Evolutionary conservation across 225 moss, liverwort and hornwort species (phyloP).

Genomic region (Bryoerythrophyllum caledonicum): DNA sequence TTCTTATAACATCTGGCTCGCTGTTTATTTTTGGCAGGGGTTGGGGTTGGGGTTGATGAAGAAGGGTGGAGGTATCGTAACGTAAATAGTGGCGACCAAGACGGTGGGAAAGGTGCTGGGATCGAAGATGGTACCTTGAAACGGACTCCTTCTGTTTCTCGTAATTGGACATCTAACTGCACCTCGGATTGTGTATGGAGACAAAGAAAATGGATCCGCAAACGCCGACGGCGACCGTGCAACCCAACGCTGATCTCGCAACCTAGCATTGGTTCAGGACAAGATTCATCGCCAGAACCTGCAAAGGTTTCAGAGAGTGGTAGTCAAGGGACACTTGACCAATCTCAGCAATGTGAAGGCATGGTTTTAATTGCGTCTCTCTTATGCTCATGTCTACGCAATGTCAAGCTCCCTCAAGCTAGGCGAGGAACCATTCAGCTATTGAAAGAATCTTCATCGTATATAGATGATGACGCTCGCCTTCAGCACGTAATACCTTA

Average conservation of each 20-base stretch:
- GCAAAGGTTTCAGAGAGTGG: conserved; percentile 28
- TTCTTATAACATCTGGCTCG: conserved; percentile 10
- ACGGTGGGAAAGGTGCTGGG: conserved; percentile 34
- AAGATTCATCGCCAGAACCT: conserved; percentile 28
- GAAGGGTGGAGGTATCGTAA: conserved; percentile 66
- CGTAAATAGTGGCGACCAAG: conserved; percentile 38
- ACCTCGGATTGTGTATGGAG: conserved; percentile 49
- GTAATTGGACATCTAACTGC: conserved; percentile 48
- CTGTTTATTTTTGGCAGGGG: conserved; percentile 33
- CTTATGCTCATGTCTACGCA: conserved; percentile 90
- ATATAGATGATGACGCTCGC: conserved; percentile 90
- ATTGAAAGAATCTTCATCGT: conserved; percentile 81
- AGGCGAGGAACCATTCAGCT: conserved; percentile 91
- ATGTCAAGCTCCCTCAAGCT: conserved; percentile 93
- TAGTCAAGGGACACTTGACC: conserved; percentile 30
- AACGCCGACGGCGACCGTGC: conserved; percentile 59
- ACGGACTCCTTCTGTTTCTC: conserved; percentile 25
- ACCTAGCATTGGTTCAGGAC: conserved; percentile 32
- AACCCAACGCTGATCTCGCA: conserved; percentile 43
- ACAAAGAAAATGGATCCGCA: conserved; percentile 62
- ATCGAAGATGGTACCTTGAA: conserved; percentile 32
- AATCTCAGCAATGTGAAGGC: conserved; percentile 77
- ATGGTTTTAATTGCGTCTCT: conserved; percentile 95
- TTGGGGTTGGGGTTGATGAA: conserved; percentile 56
- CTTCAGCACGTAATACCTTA: conserved; percentile 96